Evolutionary conservation across 2,329 filamentous ascomycete species (phyloP).

Genomic region (Apiospora saccharicola): DNA sequence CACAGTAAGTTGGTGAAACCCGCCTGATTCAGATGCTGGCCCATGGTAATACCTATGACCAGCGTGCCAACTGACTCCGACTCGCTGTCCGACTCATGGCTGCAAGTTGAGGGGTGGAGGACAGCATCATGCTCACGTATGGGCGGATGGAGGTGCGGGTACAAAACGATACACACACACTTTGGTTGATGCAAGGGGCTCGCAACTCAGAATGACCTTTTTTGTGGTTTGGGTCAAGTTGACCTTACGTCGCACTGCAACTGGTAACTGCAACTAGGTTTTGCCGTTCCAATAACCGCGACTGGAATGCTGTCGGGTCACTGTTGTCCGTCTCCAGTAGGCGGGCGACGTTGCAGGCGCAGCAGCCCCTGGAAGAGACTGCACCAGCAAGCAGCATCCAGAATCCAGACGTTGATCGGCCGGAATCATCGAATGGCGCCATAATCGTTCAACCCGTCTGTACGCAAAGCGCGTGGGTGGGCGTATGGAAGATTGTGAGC

Average conservation of each 20-base stretch:
- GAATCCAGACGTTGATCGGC: background rate
- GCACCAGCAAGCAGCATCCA: background rate
- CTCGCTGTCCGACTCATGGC: background rate
- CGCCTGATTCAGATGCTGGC: background rate
- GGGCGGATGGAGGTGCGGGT: background rate
- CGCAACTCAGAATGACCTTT: background rate
- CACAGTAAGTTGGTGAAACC: background rate
- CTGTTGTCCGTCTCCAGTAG: background rate
- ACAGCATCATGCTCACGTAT: conserved; percentile 16
- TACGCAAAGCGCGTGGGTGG: conserved; percentile 12
- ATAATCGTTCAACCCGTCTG: background rate
- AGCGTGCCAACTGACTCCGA: background rate
- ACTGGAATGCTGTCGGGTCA: background rate
- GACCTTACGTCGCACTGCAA: background rate
- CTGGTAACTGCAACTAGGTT: background rate
- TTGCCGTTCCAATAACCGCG: background rate
- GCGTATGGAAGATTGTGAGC: conserved; percentile 1
- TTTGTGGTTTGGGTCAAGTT: background rate
- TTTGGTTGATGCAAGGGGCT: background rate
- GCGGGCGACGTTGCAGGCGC: background rate
- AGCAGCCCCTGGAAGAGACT: background rate
- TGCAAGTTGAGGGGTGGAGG: background rate
- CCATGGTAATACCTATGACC: conserved; percentile 4
- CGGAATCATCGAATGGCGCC: conserved; percentile 16
- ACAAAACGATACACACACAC: background rate